These are phyloP conservation scores for Beauveria medogensis DNA, from an alignment of 2,329 filamentous ascomycete genomes.

Conservation along the genomic window DNA sequence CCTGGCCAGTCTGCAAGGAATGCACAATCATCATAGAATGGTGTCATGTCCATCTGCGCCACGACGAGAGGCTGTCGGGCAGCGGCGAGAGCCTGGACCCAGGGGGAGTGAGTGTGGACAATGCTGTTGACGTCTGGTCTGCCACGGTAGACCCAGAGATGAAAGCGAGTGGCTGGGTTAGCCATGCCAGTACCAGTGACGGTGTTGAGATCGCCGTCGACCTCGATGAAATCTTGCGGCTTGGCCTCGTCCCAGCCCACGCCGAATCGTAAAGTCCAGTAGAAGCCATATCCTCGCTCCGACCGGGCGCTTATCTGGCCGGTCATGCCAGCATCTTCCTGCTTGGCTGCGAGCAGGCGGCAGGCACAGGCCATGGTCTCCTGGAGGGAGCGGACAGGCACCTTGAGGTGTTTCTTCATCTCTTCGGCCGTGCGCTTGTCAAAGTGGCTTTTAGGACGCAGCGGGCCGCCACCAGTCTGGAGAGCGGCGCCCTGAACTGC, in stretches of 20 bases:
- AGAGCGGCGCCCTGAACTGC: not conserved
- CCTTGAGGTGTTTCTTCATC: slow-evolving; percentile 5
- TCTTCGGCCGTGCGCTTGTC: slow-evolving; percentile 6
- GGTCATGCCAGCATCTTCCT: slow-evolving; percentile 7
- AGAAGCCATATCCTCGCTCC: slow-evolving; percentile 3
- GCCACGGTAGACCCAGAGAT: slow-evolving; percentile 6
- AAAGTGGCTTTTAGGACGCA: slow-evolving; percentile 9
- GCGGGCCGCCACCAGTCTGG: not conserved
- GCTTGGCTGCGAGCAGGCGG: slow-evolving; percentile 2
- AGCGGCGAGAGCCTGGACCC: slow-evolving; percentile 6
- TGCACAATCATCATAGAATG: slow-evolving; percentile 2
- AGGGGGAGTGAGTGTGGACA: slow-evolving; percentile 4
- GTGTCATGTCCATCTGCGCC: slow-evolving; percentile 10
- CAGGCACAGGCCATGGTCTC: slow-evolving; percentile 9
- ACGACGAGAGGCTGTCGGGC: slow-evolving; percentile 8
- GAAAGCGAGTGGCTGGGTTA: slow-evolving; percentile 10
- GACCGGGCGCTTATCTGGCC: slow-evolving; percentile 8
- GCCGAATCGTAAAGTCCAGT: slow-evolving; percentile 10
- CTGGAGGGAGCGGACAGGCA: not conserved
- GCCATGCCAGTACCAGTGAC: slow-evolving; percentile 3
- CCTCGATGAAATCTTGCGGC: slow-evolving; percentile 9
- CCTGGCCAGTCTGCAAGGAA: slow-evolving; percentile 8
- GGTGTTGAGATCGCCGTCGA: slow-evolving; percentile 7
- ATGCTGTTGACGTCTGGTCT: slow-evolving; percentile 7
- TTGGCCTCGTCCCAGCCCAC: slow-evolving; percentile 9